Percentiles rank a stretch among this genome's conserved stretches.
Evolutionary conservation across 202 grass and related monocot species (phyloP).

Genomic region (Schoenoplectus triqueter): DNA sequence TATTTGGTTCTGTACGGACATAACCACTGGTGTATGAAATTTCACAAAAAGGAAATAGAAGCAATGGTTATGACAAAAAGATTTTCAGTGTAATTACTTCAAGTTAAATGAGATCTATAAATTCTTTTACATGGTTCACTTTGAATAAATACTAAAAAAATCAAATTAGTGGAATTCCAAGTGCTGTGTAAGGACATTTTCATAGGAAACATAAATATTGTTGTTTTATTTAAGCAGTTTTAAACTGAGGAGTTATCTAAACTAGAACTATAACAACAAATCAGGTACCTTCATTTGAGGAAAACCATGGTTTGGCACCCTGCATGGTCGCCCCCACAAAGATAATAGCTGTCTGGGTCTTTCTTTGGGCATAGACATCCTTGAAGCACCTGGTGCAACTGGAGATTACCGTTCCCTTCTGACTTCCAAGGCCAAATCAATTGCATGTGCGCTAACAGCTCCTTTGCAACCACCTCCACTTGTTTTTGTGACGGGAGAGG

Average conservation of each 20-base stretch:
- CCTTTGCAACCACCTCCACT: slow-evolving; percentile 60
- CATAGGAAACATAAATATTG: background rate
- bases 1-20: background rate
- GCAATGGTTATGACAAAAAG: background rate
- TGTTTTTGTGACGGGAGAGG: slow-evolving; percentile 82
- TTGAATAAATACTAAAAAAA: background rate
- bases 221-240: background rate
- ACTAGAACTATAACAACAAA: background rate
- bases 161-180: background rate
- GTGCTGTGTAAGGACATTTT: background rate
- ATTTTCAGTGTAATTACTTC: slow-evolving; percentile 2
- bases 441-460: slow-evolving; percentile 66
- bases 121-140: background rate
- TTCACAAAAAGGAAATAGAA: background rate
- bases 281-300: slow-evolving; percentile 77
- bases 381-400: slow-evolving; percentile 94
- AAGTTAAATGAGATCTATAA: background rate
- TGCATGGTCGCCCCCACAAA: slow-evolving; percentile 99
- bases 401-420: slow-evolving; percentile 90
- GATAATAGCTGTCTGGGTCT: slow-evolving; percentile 89
- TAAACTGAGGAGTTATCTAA: background rate
- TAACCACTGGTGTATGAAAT: background rate
- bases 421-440: slow-evolving; percentile 88
- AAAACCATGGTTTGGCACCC: slow-evolving; percentile 70
- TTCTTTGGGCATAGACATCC: slow-evolving; percentile 89